Conservation (phyloP, 345 rosid genomes). For the Psidium friedrichsthalianum region DNA sequence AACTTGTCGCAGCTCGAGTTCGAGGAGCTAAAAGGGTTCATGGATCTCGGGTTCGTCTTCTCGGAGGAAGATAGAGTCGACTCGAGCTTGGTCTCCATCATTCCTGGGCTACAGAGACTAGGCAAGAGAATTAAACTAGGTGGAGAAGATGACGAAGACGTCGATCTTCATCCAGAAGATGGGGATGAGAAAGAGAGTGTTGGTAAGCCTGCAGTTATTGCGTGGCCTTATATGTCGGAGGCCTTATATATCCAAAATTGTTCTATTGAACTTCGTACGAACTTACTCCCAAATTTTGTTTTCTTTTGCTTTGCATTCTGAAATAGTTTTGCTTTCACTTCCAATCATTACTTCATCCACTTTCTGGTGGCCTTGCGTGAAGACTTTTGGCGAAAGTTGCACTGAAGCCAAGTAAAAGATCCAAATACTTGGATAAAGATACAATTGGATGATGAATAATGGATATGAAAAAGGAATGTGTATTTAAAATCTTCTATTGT, state of each 20-base stretch:
- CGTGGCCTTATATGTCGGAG: conserved; percentile 74
- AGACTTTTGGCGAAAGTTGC: too few species aligned
- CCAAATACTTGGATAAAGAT: too few species aligned
- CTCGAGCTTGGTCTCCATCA: conserved; percentile 50
- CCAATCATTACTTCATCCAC: too few species aligned
- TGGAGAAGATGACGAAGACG: conserved; percentile 3
- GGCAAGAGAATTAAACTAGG: conserved; percentile 22
- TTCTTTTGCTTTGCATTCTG: too few species aligned
- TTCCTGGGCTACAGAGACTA: conserved; percentile 57
- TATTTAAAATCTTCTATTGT: too few species aligned
- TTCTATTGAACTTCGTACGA: too few species aligned
- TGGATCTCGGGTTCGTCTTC: conserved; percentile 81
- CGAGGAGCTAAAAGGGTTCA: conserved; percentile 69
- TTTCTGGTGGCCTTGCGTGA: too few species aligned
- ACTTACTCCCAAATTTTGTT: too few species aligned
- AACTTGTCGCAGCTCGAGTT: conserved; percentile 61
- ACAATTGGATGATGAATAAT: too few species aligned
- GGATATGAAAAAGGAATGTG: too few species aligned
- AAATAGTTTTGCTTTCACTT: too few species aligned
- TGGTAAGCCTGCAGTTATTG: neutral
- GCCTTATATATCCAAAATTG: conserved; percentile 5
- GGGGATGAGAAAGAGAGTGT: neutral
- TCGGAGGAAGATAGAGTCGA: conserved; percentile 48
- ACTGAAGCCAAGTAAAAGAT: too few species aligned
- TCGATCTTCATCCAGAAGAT: neutral